Evolutionary conservation across 2,329 filamentous ascomycete species (phyloP).

Genomic region (Clonostachys solani): DNA sequence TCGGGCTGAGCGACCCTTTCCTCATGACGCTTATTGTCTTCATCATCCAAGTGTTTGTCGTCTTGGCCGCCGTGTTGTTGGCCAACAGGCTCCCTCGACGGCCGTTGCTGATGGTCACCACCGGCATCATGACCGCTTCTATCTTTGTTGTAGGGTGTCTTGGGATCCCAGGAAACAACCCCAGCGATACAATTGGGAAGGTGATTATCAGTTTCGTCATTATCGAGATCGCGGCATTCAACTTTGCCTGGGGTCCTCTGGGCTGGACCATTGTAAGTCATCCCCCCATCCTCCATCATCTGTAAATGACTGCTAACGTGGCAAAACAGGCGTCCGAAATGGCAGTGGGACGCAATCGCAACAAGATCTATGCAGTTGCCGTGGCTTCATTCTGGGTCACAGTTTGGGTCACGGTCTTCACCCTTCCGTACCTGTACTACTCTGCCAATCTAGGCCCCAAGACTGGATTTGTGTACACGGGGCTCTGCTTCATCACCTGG

Average conservation of each 20-base stretch:
- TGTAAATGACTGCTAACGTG: background rate
- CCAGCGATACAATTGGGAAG: slow-evolving; percentile 21
- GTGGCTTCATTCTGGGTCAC: slow-evolving; percentile 37
- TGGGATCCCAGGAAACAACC: slow-evolving; percentile 22
- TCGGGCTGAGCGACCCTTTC: slow-evolving; percentile 33
- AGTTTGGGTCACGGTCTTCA: slow-evolving; percentile 33
- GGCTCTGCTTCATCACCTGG: slow-evolving; percentile 20
- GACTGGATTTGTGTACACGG: slow-evolving; percentile 30
- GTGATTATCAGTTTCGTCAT: slow-evolving; percentile 35
- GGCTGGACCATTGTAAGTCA: slow-evolving; percentile 27
- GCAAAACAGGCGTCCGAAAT: slow-evolving; percentile 30
- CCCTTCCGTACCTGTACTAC: slow-evolving; percentile 34
- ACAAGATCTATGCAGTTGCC: slow-evolving; percentile 36
- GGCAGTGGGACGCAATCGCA: slow-evolving; percentile 40
- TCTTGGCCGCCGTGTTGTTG: slow-evolving; percentile 27
- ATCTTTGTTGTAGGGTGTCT: slow-evolving; percentile 35
- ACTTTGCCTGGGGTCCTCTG: slow-evolving; percentile 36
- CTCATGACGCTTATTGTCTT: slow-evolving; percentile 34
- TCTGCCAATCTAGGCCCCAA: slow-evolving; percentile 26
- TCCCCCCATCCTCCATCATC: background rate
- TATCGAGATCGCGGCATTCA: slow-evolving; percentile 36
- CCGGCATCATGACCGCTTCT: slow-evolving; percentile 28
- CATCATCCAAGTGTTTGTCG: slow-evolving; percentile 35
- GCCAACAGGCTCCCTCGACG: slow-evolving; percentile 33
- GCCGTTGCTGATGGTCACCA: slow-evolving; percentile 29